Conservation (phyloP, 495 filamentous ascomycete genomes). For the Terfezia boudieri region DNA sequence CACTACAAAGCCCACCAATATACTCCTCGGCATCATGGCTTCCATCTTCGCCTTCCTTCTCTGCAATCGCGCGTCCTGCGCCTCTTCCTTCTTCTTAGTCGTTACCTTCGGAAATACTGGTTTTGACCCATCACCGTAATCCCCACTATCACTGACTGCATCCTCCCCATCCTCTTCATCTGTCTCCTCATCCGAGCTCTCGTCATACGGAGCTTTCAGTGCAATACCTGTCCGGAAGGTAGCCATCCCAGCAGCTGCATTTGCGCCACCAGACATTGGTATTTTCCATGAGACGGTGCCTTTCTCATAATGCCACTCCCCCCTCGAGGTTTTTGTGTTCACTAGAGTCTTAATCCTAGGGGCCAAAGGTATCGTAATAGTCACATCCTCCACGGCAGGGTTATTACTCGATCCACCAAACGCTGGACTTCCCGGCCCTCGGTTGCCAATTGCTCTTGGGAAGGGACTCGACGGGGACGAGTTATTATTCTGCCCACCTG, state of each 20-base stretch:
- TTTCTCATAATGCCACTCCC: constrained; percentile 61
- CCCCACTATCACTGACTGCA: constrained; percentile 19
- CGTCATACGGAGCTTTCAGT: constrained; percentile 22
- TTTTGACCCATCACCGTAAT: constrained; percentile 38
- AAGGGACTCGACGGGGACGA: constrained; percentile 12
- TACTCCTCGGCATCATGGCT: constrained; percentile 74
- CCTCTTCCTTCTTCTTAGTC: constrained; percentile 23
- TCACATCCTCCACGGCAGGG: constrained; percentile 56
- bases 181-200: constrained; percentile 30
- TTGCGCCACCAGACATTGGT: constrained; percentile 39
- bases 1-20: constrained; percentile 69
- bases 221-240: constrained; percentile 27
- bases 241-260: constrained; percentile 36
- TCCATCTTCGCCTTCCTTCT: constrained; percentile 32
- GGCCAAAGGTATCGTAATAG: constrained; percentile 63
- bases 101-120: constrained; percentile 26
- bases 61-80: constrained; percentile 32
- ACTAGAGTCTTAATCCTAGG: constrained; percentile 62
- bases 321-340: constrained; percentile 60
- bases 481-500: constrained; percentile 12
- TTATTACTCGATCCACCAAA: constrained; percentile 34
- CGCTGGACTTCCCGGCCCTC: constrained; percentile 37
- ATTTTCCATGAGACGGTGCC: constrained; percentile 65
- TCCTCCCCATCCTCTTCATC: constrained; percentile 30
- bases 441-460: constrained; percentile 20